phyloP scores from a whole-genome alignment of 495 filamentous ascomycete genomes.

The Penicillium macrosclerotiorum region DNA sequence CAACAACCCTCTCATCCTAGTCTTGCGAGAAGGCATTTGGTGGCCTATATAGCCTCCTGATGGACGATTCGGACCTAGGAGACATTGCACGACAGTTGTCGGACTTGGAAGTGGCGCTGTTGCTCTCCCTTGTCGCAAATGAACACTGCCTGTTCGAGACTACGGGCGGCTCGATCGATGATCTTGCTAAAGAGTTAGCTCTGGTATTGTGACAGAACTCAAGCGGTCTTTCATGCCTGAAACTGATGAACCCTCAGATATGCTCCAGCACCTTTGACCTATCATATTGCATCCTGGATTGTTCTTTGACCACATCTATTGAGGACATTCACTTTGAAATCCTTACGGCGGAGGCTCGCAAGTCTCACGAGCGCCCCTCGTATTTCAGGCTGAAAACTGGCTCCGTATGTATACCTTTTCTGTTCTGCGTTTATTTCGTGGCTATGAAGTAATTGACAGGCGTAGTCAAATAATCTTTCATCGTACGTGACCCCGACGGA shows the following conservation, averaged over 20 bases:
- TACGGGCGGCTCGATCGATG: slow-evolving; percentile 56
- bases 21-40: not conserved
- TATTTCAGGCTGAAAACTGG: slow-evolving; percentile 19
- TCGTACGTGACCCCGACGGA: slow-evolving; percentile 20
- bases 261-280: slow-evolving; percentile 70
- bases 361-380: slow-evolving; percentile 12
- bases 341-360: slow-evolving; percentile 39
- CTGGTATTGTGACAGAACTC: slow-evolving; percentile 46
- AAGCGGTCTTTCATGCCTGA: not conserved
- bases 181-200: slow-evolving; percentile 68
- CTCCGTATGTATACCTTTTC: slow-evolving; percentile 13
- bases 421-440: not conserved
- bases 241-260: slow-evolving; percentile 45
- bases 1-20: not conserved
- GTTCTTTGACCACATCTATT: slow-evolving; percentile 65
- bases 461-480: slow-evolving; percentile 25
- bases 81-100: slow-evolving; percentile 70
- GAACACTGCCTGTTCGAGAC: slow-evolving; percentile 89
- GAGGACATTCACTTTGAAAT: slow-evolving; percentile 77
- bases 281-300: slow-evolving; percentile 63
- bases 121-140: slow-evolving; percentile 73
- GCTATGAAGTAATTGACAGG: slow-evolving; percentile 6
- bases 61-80: slow-evolving; percentile 61
- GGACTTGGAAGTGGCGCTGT: slow-evolving; percentile 83
- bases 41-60: slow-evolving; percentile 27